phyloP scores from a whole-genome alignment of 768 basidiomycete species.

The Lanmaoa pseudosensibilis region DNA sequence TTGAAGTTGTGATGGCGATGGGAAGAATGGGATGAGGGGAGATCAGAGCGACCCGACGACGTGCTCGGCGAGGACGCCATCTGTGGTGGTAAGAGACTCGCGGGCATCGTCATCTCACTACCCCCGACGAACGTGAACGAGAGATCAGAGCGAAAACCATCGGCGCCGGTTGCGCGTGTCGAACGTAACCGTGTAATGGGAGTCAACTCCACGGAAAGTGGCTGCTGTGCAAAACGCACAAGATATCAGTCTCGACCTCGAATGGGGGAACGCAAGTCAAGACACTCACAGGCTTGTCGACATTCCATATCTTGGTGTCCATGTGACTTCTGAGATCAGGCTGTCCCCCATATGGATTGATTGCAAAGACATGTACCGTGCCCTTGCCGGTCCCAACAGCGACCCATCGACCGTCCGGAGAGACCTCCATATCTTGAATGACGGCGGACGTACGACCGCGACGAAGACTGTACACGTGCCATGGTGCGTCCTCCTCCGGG shows the following conservation, averaged over 20 bases:
- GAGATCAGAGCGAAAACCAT: conserved; percentile 41
- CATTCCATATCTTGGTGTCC: conserved; percentile 57
- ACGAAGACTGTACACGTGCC: conserved; percentile 66
- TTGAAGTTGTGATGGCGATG: conserved; percentile 46
- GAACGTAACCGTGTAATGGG: conserved; percentile 58
- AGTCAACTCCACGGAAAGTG: conserved; percentile 51
- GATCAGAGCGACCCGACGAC: too few relatives aligned
- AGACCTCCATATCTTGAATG: conserved; percentile 48
- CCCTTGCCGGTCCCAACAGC: too few relatives aligned
- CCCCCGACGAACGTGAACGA: conserved; percentile 55
- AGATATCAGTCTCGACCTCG: background rate
- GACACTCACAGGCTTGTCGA: conserved; percentile 43
- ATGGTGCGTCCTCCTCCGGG: conserved; percentile 32
- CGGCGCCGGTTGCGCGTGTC: conserved; percentile 28
- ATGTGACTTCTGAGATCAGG: conserved; percentile 63
- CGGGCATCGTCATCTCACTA: conserved; percentile 36
- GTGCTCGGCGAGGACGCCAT: conserved; percentile 27
- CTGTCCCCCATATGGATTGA: conserved; percentile 74
- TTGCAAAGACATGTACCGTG: conserved; percentile 70
- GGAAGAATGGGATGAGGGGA: conserved; percentile 29
- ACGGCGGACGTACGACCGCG: conserved; percentile 72
- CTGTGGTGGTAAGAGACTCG: conserved; percentile 38
- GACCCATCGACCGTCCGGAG: conserved; percentile 62
- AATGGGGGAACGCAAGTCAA: background rate
- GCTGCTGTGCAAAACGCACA: conserved; percentile 39